Percentiles rank a stretch among this genome's conserved stretches.
These are phyloP conservation scores for Saccharomycopsis fibuligera DNA, from an alignment of 805 yeast genomes.

Conservation along the genomic window DNA sequence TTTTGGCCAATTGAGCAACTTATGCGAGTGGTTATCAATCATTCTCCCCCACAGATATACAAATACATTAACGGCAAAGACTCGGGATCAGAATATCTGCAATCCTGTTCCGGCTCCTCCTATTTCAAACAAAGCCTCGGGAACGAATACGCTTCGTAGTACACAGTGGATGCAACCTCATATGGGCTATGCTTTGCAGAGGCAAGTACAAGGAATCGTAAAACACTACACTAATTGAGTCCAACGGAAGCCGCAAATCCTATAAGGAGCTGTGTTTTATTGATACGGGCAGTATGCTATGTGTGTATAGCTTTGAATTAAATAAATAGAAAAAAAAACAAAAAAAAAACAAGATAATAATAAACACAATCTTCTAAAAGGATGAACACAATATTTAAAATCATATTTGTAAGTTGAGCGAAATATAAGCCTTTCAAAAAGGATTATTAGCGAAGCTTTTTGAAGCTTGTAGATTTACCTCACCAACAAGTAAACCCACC, in stretches of 20 bases:
- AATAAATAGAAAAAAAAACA: not conserved
- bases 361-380: too few species aligned
- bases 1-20: too few species aligned
- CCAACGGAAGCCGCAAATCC: not conserved
- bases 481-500: constrained; percentile 86
- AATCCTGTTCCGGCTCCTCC: too few species aligned
- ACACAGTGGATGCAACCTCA: not conserved
- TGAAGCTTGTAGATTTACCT: constrained; percentile 1
- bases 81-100: too few species aligned
- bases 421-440: not conserved
- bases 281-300: not conserved
- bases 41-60: too few species aligned
- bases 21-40: too few species aligned
- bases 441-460: not conserved
- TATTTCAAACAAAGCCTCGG: not conserved
- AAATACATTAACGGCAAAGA: too few species aligned
- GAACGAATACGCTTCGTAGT: not conserved
- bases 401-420: not conserved
- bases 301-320: too few species aligned
- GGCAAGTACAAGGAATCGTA: too few species aligned
- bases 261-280: not conserved
- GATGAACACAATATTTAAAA: not conserved
- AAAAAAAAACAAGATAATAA: not conserved
- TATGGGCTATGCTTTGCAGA: not conserved
- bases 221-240: too few species aligned